Evolutionary conservation across 495 filamentous ascomycete genomes (phyloP), one percentile per base, ranked within the genome.

Genomic region (Penicillium ochrochloron): DNA sequence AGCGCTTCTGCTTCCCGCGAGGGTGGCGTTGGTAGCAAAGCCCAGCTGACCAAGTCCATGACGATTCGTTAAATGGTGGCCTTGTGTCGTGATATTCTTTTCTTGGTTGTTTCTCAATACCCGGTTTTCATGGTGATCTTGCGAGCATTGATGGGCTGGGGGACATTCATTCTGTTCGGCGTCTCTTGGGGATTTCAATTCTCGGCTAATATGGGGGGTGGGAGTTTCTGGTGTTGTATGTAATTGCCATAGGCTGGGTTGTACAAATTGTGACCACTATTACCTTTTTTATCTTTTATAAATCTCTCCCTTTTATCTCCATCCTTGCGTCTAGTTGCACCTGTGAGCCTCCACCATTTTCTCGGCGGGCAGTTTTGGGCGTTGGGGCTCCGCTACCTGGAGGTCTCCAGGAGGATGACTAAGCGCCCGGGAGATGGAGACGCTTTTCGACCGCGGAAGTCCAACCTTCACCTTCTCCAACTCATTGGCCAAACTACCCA

Each of bases 31-130:
- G 82, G 83, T 21, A 84, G 84, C 62, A 90, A 89, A 68, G 88
- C 85, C 11, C 88, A 90, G 66, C 89, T 97, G 85, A 86, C 85
- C 71, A 97, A 97, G 86, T 92, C 93, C 76, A 96, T 97, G 92
- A 98, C 95, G 56, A 98, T 98, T 75, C 92, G 94, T 61, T 98
- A 89, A 83, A 25, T 8, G 17, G 33, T 37, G 25, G 14, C n/a
- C 21, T 67, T 29, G 68, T 68, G 63, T 34, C 37, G 21, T 68
- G 33, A 35, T 48, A 60, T 65, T 23, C 5, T 64, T 61, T 66
- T 61, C 35, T 59, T 75, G 70, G 74, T 54, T 58, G 33, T 65
- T 52, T 71, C 61, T 58, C 57, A 31, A 62, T 62, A 62, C 58
- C 63, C 39, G 62, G 58, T 67, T 73, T 41, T 54, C 66, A 62